phyloP scores from a whole-genome alignment of 257 asterid genomes.

The Solanum etuberosum region DNA sequence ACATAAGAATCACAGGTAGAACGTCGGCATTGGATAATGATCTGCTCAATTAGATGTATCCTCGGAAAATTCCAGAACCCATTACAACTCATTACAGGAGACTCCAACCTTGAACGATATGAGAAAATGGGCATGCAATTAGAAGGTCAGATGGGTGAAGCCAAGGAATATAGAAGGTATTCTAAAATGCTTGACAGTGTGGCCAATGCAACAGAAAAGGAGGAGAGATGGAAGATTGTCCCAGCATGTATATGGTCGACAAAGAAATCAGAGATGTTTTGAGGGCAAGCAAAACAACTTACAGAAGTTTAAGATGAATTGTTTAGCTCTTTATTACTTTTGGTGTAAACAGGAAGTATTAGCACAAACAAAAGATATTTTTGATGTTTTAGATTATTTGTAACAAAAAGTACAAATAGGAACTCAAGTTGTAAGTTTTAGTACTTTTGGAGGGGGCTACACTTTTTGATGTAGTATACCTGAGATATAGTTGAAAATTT shows the following conservation, averaged over 20 bases:
- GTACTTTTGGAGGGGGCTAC: background rate
- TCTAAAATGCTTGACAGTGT: background rate
- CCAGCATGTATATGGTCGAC: background rate
- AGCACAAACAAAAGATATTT: background rate
- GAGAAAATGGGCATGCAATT: background rate
- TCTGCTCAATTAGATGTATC: background rate
- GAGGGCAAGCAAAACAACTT: background rate
- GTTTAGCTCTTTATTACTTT: background rate
- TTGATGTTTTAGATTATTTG: background rate
- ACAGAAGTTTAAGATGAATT: background rate
- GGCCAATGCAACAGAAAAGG: background rate
- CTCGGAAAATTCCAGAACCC: background rate
- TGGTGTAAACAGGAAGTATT: background rate
- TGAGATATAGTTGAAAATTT: background rate
- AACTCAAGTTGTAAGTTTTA: background rate
- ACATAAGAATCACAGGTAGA: background rate
- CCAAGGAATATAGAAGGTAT: background rate
- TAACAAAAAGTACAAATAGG: background rate
- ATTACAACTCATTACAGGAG: background rate
- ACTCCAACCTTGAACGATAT: background rate
- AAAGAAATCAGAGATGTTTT: background rate
- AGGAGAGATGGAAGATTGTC: background rate
- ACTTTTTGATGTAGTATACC: background rate
- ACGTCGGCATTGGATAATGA: background rate
- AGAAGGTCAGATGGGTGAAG: background rate